A percentile compares a stretch with the other conserved stretches of the same genome.
phyloP scores from a whole-genome alignment of 1,139 yeast species.

The Candida smagusa region DNA sequence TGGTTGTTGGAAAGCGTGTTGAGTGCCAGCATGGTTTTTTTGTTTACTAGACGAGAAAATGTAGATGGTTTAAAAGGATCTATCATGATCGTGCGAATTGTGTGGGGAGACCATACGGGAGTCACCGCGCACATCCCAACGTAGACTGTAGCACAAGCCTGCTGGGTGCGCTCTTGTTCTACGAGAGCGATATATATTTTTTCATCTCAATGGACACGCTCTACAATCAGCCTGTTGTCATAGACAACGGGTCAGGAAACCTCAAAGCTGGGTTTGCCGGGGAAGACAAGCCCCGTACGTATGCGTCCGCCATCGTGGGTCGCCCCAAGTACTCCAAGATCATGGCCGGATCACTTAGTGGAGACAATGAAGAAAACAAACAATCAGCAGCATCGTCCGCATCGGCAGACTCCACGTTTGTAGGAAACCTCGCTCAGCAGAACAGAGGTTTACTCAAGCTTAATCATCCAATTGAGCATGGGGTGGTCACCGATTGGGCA shows the following conservation, averaged over 20 bases:
- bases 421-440: constrained; percentile 74
- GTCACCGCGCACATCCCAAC: no score
- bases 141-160: no score
- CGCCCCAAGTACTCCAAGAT: constrained; percentile 78
- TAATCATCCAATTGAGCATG: constrained; percentile 74
- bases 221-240: constrained; percentile 82
- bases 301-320: constrained; percentile 59
- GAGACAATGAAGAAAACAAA: constrained; percentile 6
- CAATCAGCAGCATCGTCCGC: constrained; percentile 5
- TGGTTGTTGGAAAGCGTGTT: constrained; percentile 41
- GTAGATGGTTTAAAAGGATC: background rate
- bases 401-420: constrained; percentile 42
- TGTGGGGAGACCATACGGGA: no score
- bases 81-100: background rate
- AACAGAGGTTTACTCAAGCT: constrained; percentile 71
- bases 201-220: constrained; percentile 11
- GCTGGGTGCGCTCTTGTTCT: no score
- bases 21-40: constrained; percentile 22
- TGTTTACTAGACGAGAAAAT: background rate
- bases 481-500: constrained; percentile 80
- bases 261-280: constrained; percentile 94
- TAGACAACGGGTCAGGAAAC: constrained; percentile 91
- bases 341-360: constrained; percentile 73
- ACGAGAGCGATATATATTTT: no score
- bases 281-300: constrained; percentile 71